Conservation (phyloP, 1,284 basidiomycete species). For the Ganoderma resinaceum region DNA sequence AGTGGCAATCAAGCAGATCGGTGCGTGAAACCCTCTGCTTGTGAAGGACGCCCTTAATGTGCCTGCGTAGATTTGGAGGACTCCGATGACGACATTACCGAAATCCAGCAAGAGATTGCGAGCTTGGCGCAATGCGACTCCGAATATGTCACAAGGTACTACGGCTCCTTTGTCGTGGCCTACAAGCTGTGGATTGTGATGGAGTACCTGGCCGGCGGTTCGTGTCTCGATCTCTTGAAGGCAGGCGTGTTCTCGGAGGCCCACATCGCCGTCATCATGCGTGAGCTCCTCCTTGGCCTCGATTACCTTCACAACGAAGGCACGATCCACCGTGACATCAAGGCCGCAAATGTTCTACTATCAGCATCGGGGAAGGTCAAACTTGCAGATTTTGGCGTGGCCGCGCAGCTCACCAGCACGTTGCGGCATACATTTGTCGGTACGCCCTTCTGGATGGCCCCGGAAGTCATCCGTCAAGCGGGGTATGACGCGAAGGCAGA, state of each 20-base stretch:
- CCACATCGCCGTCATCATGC: constrained; percentile 94
- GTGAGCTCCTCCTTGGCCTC: constrained; percentile 92
- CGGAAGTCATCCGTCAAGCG: constrained; percentile 96
- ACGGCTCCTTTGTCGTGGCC: constrained; percentile 95
- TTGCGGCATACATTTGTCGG: constrained; percentile 94
- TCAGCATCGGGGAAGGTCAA: constrained; percentile 94
- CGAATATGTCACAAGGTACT: constrained; percentile 95
- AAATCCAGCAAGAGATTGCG: constrained; percentile 98
- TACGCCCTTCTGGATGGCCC: constrained; percentile 98
- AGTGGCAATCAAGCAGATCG: constrained; percentile 98
- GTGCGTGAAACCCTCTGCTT: constrained; percentile 49
- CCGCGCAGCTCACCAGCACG: constrained; percentile 90
- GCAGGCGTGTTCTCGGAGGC: constrained; percentile 89
- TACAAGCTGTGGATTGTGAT: constrained; percentile 99
- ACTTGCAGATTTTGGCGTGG: constrained; percentile 96
- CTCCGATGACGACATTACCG: constrained; percentile 94
- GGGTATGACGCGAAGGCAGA: constrained; percentile 97
- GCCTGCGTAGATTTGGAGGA: constrained; percentile 74
- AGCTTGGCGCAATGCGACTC: constrained; percentile 96
- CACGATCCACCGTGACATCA: constrained; percentile 98
- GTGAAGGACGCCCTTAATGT: constrained; percentile 19
- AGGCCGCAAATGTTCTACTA: constrained; percentile 95
- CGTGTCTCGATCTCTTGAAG: constrained; percentile 94
- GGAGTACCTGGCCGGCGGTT: constrained; percentile 99
- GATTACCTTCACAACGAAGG: constrained; percentile 95